phyloP scores from a whole-genome alignment of 208 protist genomes.

The Hexamita inflata region DNA sequence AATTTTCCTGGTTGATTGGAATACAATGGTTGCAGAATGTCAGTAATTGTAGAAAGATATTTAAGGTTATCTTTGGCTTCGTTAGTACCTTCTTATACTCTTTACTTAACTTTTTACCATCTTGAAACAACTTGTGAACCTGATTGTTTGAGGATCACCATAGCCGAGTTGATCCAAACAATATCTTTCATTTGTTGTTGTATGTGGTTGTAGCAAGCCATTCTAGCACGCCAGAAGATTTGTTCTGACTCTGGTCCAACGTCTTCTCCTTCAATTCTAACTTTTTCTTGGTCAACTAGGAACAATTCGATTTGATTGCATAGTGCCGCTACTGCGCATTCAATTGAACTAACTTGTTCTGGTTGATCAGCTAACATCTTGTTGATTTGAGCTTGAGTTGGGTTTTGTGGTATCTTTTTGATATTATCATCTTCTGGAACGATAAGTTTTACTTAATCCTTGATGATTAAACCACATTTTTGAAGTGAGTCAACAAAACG shows the following conservation, averaged over 20 bases:
- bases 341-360: background rate
- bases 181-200: constrained; percentile 50
- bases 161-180: constrained; percentile 46
- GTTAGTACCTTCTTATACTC: constrained; percentile 71
- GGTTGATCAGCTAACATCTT: background rate
- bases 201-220: constrained; percentile 67
- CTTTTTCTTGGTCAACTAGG: constrained; percentile 46
- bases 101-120: constrained; percentile 67
- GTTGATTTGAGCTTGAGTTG: background rate
- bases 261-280: constrained; percentile 47
- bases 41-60: constrained; percentile 80
- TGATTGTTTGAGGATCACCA: constrained; percentile 66
- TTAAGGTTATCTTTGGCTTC: constrained; percentile 92
- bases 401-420: background rate
- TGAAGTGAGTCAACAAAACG: no score
- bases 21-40: constrained; percentile 84
- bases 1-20: constrained; percentile 66
- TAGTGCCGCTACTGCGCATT: background rate
- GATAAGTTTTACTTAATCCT: no score
- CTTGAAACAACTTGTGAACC: constrained; percentile 57
- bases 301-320: constrained; percentile 46
- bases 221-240: constrained; percentile 71
- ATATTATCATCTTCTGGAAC: no score
- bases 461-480: no score
- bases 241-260: constrained; percentile 72